These are phyloP conservation scores for Ceratocystis papillata DNA, from an alignment of 2,329 filamentous ascomycete genomes.

Conservation along the genomic window DNA sequence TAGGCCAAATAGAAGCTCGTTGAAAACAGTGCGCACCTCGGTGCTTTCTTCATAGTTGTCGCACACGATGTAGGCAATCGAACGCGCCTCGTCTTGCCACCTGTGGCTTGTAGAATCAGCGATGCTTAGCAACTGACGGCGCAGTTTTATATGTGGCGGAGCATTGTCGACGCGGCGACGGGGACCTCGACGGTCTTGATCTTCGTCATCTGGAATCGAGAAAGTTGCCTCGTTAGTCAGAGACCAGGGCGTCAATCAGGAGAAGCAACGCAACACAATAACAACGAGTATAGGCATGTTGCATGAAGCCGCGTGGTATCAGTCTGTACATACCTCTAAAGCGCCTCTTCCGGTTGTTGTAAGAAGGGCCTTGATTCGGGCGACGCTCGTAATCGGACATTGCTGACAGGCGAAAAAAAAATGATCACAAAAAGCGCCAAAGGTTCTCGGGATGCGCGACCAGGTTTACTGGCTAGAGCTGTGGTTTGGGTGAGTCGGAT, in stretches of 20 bases:
- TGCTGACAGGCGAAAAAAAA: constrained; percentile 6
- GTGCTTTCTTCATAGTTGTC: constrained; percentile 74
- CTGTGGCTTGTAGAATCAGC: constrained; percentile 71
- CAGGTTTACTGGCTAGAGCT: background rate
- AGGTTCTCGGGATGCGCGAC: background rate
- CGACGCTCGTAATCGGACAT: constrained; percentile 52
- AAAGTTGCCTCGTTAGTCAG: background rate
- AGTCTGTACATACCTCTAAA: constrained; percentile 54
- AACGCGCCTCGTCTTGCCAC: constrained; percentile 66
- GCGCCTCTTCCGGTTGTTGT: constrained; percentile 63
- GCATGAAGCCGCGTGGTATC: no score
- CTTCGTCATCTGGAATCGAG: constrained; percentile 41
- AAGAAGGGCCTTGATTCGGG: constrained; percentile 34
- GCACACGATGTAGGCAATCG: constrained; percentile 63
- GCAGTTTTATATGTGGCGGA: constrained; percentile 58
- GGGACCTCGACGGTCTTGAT: constrained; percentile 65
- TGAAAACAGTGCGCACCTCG: constrained; percentile 61
- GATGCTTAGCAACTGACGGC: constrained; percentile 67
- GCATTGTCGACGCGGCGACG: constrained; percentile 61
- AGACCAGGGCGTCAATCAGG: background rate
- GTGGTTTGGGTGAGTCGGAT: background rate
- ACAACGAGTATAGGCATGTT: no score
- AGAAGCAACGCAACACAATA: no score
- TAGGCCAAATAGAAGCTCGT: constrained; percentile 64
- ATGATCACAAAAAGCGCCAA: background rate